Evolutionary conservation across 2,329 filamentous ascomycete species (phyloP).

Genomic region (Colletotrichum tabaci): DNA sequence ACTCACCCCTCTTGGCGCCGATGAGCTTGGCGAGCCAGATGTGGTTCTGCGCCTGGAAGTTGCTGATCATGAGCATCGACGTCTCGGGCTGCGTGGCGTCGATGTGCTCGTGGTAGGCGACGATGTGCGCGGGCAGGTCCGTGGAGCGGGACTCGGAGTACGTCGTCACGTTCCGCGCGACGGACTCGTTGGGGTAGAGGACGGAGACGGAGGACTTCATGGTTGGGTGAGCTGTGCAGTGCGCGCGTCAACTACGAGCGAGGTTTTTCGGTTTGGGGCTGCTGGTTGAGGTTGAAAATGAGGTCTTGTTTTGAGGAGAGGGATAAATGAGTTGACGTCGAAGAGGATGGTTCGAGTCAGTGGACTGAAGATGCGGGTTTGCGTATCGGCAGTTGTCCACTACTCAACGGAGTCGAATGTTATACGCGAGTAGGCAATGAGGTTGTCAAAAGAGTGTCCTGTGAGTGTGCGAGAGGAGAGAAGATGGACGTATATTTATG

Average conservation of each 20-base stretch:
- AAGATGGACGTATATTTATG: not conserved
- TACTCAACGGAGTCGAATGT: not conserved
- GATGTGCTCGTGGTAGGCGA: slow-evolving; percentile 57
- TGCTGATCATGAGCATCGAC: slow-evolving; percentile 58
- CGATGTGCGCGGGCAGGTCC: slow-evolving; percentile 58
- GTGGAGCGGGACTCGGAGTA: slow-evolving; percentile 61
- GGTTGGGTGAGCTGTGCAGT: slow-evolving; percentile 24
- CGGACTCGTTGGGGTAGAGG: slow-evolving; percentile 59
- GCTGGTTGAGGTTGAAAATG: not conserved
- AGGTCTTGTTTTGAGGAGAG: not conserved
- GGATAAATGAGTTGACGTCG: not conserved
- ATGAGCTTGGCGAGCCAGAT: slow-evolving; percentile 58
- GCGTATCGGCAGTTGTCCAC: not conserved
- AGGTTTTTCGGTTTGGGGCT: not conserved
- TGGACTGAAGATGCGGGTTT: not conserved
- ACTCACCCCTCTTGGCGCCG: slow-evolving; percentile 58
- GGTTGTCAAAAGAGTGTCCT: not conserved
- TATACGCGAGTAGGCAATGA: not conserved
- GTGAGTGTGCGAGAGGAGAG: not conserved
- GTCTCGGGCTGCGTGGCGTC: slow-evolving; percentile 44
- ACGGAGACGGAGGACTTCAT: slow-evolving; percentile 58
- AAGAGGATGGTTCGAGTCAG: not conserved
- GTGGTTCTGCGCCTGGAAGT: slow-evolving; percentile 58
- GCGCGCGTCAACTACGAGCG: not conserved
- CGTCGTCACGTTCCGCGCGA: slow-evolving; percentile 57